Base-by-base conservation (phyloP, 768 basidiomycete genomes). In the Phaeolepiota aurea region DNA sequence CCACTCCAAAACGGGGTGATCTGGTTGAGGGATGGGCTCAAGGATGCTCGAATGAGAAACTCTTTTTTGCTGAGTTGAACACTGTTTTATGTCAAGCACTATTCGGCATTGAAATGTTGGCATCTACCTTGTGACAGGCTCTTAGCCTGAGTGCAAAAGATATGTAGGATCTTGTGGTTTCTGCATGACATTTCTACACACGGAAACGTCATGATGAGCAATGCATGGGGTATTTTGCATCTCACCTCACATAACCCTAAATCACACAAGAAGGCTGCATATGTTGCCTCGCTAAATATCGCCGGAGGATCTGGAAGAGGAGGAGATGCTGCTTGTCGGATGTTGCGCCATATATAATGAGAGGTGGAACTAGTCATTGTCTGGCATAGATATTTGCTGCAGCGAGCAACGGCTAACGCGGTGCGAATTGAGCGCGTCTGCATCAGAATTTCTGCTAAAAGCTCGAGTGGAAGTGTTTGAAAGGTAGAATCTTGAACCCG, bases 261-360 rank as follows among this genome's bases (percentile, higher is more conserved):
- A 47, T 76, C 74, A 43, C 81, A 86, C 16, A 85, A 44, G 41
- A 83, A 73, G 0, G 80, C 73, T n/a, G 77, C 79, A 53, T 77
- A 82, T 0, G 72, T 62, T 0, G 74, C 51, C 49, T 87, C 84
- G 3, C 65, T 71, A 52, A 73, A 74, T 20, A 54, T 42, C 1
- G 38, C 45, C 43, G 32, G 38, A 18, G 25, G 45, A 2, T 28
- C 49, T 37, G 69, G 74, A 3, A 67, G 64, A 0, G 72, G 76
- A 7, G 47, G 16, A 3, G 32, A 5, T 10, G 34, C 32, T 3
- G 21, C 43, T 19, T 61, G 46, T 16, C 84, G 68, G 21, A 70
- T 69, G 5, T 57, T 54, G 15, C 69, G 71, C 83, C 83, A 87
- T 36, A 87, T 77, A 51, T 65, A 79, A 3, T 55, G 52, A 0